Conservation (phyloP, 2,329 filamentous ascomycete genomes). For the Metarhizium humberi region DNA sequence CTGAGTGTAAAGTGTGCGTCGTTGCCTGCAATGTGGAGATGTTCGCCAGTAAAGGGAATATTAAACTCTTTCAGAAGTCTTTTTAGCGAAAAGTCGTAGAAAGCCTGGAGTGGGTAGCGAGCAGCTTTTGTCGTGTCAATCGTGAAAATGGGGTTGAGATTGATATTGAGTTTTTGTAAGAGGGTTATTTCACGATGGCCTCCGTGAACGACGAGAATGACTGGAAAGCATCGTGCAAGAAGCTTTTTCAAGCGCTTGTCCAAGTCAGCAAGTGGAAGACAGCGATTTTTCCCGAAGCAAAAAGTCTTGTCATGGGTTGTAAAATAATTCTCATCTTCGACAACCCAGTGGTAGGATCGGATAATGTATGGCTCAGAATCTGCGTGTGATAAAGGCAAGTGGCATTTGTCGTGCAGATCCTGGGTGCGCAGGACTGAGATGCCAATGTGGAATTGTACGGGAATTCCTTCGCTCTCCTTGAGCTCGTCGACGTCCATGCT, state of each 20-base stretch:
- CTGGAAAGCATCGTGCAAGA: background rate
- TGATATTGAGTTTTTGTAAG: conserved; percentile 2
- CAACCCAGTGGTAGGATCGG: background rate
- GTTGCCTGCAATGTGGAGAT: too few relatives aligned
- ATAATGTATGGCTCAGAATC: background rate
- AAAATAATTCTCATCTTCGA: conserved; percentile 1
- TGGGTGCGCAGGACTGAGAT: conserved; percentile 6
- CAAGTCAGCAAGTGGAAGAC: background rate
- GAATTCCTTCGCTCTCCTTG: conserved; percentile 1
- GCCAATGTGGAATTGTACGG: conserved; percentile 5
- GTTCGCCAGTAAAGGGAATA: too few relatives aligned
- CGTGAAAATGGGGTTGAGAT: conserved; percentile 1
- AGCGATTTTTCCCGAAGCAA: conserved; percentile 1
- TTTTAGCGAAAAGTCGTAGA: conserved; percentile 2
- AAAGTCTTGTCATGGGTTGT: background rate
- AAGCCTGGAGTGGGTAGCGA: conserved; percentile 3
- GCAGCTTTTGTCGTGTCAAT: conserved; percentile 3
- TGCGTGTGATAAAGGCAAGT: background rate
- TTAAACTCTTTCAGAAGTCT: background rate
- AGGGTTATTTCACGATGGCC: conserved; percentile 1
- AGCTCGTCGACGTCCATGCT: conserved; percentile 5
- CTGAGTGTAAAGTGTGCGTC: too few relatives aligned
- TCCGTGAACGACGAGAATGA: conserved; percentile 3
- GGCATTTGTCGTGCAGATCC: conserved; percentile 5
- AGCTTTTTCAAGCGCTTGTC: background rate